These are phyloP conservation scores for Suillus spraguei DNA, from an alignment of 768 basidiomycete genomes.

Conservation along the genomic window DNA sequence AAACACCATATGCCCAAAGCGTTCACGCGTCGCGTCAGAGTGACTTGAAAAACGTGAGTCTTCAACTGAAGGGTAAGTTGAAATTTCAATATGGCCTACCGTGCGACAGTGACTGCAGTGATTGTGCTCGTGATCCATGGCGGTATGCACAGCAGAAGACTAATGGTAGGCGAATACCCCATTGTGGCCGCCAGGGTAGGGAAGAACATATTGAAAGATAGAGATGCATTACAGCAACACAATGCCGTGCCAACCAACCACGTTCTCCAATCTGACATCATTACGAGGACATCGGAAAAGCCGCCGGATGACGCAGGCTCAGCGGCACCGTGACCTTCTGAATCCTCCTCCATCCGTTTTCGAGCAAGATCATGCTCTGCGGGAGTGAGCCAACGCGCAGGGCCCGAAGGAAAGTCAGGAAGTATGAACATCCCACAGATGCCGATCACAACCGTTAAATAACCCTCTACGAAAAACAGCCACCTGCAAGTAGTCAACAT, in stretches of 20 bases:
- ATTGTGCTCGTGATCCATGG: constrained; percentile 46
- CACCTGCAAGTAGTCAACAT: constrained; percentile 43
- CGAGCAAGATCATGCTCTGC: constrained; percentile 54
- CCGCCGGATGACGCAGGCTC: constrained; percentile 39
- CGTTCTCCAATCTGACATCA: constrained; percentile 73
- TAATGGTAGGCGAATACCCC: constrained; percentile 58
- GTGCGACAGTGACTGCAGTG: constrained; percentile 29
- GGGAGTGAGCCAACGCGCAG: constrained; percentile 54
- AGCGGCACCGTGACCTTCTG: constrained; percentile 49
- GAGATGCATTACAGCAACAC: constrained; percentile 50
- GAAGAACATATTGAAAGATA: constrained; percentile 78
- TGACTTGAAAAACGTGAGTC: constrained; percentile 41
- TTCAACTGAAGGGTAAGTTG: constrained; percentile 2
- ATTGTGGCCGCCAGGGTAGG: constrained; percentile 73
- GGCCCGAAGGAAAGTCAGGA: constrained; percentile 68
- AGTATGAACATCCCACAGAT: constrained; percentile 58
- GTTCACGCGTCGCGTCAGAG: constrained; percentile 68
- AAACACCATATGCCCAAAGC: constrained; percentile 64
- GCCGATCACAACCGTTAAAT: constrained; percentile 52
- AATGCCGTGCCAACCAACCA: constrained; percentile 75
- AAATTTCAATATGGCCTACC: constrained; percentile 1
- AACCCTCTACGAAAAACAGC: constrained; percentile 69
- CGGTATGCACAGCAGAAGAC: constrained; percentile 72
- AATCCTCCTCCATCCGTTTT: constrained; percentile 60
- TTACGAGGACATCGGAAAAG: constrained; percentile 49